Evolutionary conservation across 352 stramenopile genomes (phyloP), one percentile per base, ranked within the genome.

Genomic region (Saprolegnia diclina): DNA sequence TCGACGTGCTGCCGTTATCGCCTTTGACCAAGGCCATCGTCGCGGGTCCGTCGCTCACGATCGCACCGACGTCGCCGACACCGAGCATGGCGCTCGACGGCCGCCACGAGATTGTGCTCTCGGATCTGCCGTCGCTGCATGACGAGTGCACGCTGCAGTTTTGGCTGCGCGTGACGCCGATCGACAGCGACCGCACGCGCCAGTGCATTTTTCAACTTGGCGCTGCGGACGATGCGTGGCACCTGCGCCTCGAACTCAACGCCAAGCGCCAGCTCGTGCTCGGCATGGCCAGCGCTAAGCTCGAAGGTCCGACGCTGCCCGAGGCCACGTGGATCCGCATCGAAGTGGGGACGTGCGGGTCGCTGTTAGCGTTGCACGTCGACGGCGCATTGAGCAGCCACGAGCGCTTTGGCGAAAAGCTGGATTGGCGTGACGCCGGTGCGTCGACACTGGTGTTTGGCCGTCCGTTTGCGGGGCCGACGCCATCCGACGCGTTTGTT

Each of bases 1-100:
- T 85, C 59, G 84, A 92, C 65, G 81, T 92, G 1, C 77, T 21
- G 13, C 52, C 52, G 35, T 3, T 59, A 7, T 3, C 24, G 3
- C 11, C 52, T 4, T 16, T 4, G 16, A 59, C 35, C 52, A 24
- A n/a, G 13, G 42, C 7, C 18, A 10, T 48, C 52, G 19, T 59
- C 35, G 52, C 11, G 52, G 24, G 24, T 16, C 13, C 13, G 13
- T 59, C 52, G 13, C 11, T 59, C 13, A 35, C 52, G 19, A 3
- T 59, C 11, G 52, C 19, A 7, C 52, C 52, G 35, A 16, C 52
- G 52, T 14, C 52, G 42, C 13, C 42, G 7, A n/a, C 42, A 3
- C 42, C 42, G 42, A 48, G 42, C 42, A n/a, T 48, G 11, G 42
- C 4, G 7, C 42, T 48, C 13, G 13, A 55, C 4, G 57, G 40